Evolutionary conservation across 2,329 filamentous ascomycete species (phyloP).

Genomic region (Lanzia echinophila): DNA sequence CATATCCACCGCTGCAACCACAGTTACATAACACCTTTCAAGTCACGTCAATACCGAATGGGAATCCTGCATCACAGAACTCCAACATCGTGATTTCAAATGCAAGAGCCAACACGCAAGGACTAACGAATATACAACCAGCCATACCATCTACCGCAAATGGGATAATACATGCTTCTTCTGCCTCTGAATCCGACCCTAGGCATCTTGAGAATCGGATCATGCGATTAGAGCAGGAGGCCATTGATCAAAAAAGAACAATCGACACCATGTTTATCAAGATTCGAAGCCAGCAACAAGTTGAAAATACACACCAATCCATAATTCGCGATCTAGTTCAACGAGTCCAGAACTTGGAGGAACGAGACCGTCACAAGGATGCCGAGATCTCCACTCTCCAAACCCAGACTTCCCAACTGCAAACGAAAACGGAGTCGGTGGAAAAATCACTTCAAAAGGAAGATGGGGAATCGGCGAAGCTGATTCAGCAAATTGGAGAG

Average conservation of each 20-base stretch:
- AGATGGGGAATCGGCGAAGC: neutral
- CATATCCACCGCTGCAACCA: no score
- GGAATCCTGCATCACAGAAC: no score
- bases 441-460: neutral
- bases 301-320: slow-evolving; percentile 2
- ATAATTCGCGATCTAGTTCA: slow-evolving; percentile 1
- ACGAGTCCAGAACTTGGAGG: neutral
- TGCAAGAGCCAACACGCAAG: no score
- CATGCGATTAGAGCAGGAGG: neutral
- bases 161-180: neutral
- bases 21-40: no score
- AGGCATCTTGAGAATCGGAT: neutral
- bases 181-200: neutral
- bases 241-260: neutral
- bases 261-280: neutral
- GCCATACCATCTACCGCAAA: no score
- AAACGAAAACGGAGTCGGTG: neutral
- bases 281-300: slow-evolving; percentile 4
- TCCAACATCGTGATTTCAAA: no score
- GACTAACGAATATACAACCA: no score
- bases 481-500: neutral
- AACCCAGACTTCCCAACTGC: neutral
- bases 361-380: neutral
- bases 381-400: neutral
- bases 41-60: no score